Evolutionary conservation across 2,329 filamentous ascomycete species (phyloP).

Genomic region (Stromatinia cepivora): DNA sequence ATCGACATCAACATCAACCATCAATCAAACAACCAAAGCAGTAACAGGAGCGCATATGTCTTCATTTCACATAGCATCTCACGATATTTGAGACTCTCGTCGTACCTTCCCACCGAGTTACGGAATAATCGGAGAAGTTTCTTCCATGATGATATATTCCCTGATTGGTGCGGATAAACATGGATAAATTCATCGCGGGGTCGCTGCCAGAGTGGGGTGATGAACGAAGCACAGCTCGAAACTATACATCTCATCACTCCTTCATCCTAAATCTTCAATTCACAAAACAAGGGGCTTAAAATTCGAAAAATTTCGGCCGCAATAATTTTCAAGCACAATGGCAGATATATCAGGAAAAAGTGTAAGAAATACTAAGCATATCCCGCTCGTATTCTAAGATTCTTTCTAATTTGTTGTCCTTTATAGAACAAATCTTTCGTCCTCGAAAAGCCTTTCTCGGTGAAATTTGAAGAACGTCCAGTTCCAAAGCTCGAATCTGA

Average conservation of each 20-base stretch:
- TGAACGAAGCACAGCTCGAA: conserved; percentile 11
- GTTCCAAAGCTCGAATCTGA: conserved; percentile 47
- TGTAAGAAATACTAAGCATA: conserved; percentile 20
- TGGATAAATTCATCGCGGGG: conserved; percentile 27
- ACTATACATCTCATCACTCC: neutral
- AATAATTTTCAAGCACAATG: conserved; percentile 22
- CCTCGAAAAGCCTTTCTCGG: conserved; percentile 41
- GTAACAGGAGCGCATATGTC: neutral
- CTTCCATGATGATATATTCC: neutral
- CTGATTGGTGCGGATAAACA: conserved; percentile 36
- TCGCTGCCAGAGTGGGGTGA: conserved; percentile 26
- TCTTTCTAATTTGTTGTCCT: conserved; percentile 17
- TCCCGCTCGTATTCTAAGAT: too few species aligned
- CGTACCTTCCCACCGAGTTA: neutral
- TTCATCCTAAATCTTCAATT: neutral
- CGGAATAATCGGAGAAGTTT: neutral
- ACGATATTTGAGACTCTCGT: neutral
- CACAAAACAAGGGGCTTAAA: neutral
- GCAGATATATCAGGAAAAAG: conserved; percentile 28
- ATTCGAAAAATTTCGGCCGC: neutral
- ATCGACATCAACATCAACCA: neutral
- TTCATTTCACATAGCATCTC: neutral
- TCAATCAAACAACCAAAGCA: neutral
- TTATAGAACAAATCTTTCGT: conserved; percentile 44
- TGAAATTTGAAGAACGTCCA: conserved; percentile 40